Conservation (phyloP, 352 stramenopile species). For the Pythium graminicola region DNA sequence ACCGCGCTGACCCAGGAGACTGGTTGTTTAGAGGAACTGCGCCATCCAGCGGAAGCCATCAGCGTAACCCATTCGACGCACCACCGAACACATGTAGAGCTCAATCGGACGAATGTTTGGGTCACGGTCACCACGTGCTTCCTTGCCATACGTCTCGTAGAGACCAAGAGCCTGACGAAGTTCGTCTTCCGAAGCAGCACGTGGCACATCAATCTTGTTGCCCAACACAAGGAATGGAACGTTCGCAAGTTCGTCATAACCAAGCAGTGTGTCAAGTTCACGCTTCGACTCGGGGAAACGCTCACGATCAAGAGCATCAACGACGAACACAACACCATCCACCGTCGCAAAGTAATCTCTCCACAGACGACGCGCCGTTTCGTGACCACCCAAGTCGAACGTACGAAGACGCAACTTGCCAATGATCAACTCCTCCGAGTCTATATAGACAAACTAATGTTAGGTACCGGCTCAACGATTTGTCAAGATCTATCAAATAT, state of each 20-base stretch:
- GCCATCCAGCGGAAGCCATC: constrained; percentile 92
- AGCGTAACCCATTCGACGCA: constrained; percentile 97
- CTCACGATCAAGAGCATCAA: constrained; percentile 97
- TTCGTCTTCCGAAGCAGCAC: constrained; percentile 97
- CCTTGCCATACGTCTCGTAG: constrained; percentile 99
- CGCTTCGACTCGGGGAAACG: constrained; percentile 99
- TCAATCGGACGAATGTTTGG: constrained; percentile 94
- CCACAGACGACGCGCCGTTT: constrained; percentile 96
- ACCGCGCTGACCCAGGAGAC: too few relatives aligned
- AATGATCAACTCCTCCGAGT: constrained; percentile 90
- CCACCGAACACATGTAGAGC: constrained; percentile 99
- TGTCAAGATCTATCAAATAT: background rate
- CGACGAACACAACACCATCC: constrained; percentile 99
- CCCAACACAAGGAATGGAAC: constrained; percentile 99
- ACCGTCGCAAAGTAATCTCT: constrained; percentile 99
- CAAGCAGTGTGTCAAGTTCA: constrained; percentile 96
- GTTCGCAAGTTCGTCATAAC: constrained; percentile 96
- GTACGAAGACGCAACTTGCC: constrained; percentile 99
- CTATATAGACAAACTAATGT: constrained; percentile 23
- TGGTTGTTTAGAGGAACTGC: constrained; percentile 79
- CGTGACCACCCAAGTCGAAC: constrained; percentile 99
- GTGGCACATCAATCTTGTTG: constrained; percentile 99
- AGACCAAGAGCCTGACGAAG: constrained; percentile 94
- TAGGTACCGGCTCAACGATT: background rate
- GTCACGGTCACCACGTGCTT: constrained; percentile 86